phyloP scores from a whole-genome alignment of 495 filamentous ascomycete genomes.

The Lophiostoma macrostomum region DNA sequence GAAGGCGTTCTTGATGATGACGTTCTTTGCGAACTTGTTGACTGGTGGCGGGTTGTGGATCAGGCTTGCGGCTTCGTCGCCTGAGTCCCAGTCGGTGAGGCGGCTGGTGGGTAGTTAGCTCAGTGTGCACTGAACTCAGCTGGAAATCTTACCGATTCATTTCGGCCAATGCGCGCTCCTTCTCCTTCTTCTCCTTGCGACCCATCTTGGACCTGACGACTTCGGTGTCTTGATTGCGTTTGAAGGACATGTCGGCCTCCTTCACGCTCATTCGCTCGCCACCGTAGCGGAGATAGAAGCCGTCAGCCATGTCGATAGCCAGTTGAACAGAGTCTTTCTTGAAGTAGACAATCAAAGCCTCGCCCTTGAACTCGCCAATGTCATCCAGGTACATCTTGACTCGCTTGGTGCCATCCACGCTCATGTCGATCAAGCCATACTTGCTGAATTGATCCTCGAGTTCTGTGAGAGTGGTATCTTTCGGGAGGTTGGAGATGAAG shows the following conservation, averaged over 20 bases:
- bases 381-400: constrained; percentile 92
- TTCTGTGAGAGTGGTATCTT: constrained; percentile 73
- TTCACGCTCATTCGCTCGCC: constrained; percentile 74
- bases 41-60: constrained; percentile 68
- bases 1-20: constrained; percentile 94
- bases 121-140: constrained; percentile 43
- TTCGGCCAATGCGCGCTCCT: constrained; percentile 6
- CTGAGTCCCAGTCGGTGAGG: constrained; percentile 11
- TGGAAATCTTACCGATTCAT: background rate
- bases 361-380: constrained; percentile 82
- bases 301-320: constrained; percentile 89
- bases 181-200: constrained; percentile 53
- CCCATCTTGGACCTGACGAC: constrained; percentile 84
- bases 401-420: constrained; percentile 80
- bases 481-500: constrained; percentile 81
- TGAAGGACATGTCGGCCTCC: constrained; percentile 84
- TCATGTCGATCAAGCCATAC: constrained; percentile 90
- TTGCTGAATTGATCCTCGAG: constrained; percentile 77
- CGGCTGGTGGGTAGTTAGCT: constrained; percentile 44
- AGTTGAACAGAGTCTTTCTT: constrained; percentile 84
- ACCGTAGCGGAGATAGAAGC: constrained; percentile 66
- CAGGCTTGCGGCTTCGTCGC: constrained; percentile 41
- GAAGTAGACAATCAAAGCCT: constrained; percentile 91
- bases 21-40: constrained; percentile 69
- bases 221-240: constrained; percentile 54